These are phyloP conservation scores for Vanrija sp. DNA, from an alignment of 1,284 basidiomycete genomes.

Conservation along the genomic window DNA sequence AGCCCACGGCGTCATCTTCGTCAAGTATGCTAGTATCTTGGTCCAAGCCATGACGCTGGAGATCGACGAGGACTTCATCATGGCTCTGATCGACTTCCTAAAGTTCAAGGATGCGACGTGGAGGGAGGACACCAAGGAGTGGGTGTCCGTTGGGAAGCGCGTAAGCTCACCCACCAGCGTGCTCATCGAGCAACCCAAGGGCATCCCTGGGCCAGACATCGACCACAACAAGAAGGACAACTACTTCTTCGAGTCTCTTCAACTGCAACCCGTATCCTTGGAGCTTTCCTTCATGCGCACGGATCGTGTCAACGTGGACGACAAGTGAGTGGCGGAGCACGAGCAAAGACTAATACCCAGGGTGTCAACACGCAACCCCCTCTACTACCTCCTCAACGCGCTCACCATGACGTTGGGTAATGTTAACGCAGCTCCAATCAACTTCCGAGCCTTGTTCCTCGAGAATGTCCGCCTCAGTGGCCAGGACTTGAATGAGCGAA, in stretches of 20 bases:
- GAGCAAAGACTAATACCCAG: slow-evolving; percentile 42
- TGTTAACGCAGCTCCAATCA: slow-evolving; percentile 93
- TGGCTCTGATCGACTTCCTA: slow-evolving; percentile 84
- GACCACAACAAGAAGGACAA: slow-evolving; percentile 59
- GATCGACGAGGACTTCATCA: slow-evolving; percentile 94
- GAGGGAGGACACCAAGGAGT: slow-evolving; percentile 75
- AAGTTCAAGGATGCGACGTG: slow-evolving; percentile 88
- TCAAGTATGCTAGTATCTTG: slow-evolving; percentile 95
- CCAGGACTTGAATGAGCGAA: slow-evolving; percentile 77
- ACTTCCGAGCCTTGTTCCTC: slow-evolving; percentile 89
- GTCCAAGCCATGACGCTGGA: slow-evolving; percentile 94
- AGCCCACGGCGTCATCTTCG: slow-evolving; percentile 86
- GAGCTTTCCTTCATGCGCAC: slow-evolving; percentile 97
- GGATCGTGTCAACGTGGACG: slow-evolving; percentile 85
- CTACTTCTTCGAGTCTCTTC: slow-evolving; percentile 95
- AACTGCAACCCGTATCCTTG: slow-evolving; percentile 89
- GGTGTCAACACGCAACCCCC: slow-evolving; percentile 70
- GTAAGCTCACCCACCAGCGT: slow-evolving; percentile 55
- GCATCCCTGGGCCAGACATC: slow-evolving; percentile 73
- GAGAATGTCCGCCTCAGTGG: slow-evolving; percentile 89
- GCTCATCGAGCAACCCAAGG: slow-evolving; percentile 69
- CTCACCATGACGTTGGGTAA: slow-evolving; percentile 97
- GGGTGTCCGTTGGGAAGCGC: no score
- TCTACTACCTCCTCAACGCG: slow-evolving; percentile 91
- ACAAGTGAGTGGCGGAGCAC: slow-evolving; percentile 63